Base-by-base conservation (phyloP, 2,329 filamentous ascomycete genomes). In the Fusarium coicis region DNA sequence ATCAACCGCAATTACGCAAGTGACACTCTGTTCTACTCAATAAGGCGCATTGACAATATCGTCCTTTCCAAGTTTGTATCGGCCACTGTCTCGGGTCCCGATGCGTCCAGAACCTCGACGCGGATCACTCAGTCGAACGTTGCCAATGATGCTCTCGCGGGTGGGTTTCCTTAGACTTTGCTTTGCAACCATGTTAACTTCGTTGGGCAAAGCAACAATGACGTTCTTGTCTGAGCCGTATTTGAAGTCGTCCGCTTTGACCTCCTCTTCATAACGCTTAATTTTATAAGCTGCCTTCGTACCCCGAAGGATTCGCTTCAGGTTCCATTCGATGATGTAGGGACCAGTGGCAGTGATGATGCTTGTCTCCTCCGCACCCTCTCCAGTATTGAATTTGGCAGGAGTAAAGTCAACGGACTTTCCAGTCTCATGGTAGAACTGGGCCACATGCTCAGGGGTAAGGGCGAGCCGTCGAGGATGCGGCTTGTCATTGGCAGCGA, bases 211-310 rank as follows among this genome's bases (percentile, higher is more conserved):
- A 2, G 96, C 96, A 40, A 99, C 96, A 78, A 99, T 97, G 77
- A 99, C 94, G 78, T 98, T 98, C 89, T 97, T 97, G 83, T 99
- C 96, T 10, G 92, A 95, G 52, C 96, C 96, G 79, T 95, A 99
- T 78, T 96, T 95, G 90, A 99, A 99, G 81, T 99, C 97, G 81
- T 99, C 96, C 8, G 96, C 96, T 87, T 97, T 98, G 80, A 99
- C 95, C 72, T 97, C 93, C 78, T 99, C 96, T 2, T 91, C 89
- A 80, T 99, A 99, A 21, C 96, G 92, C 87, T 98, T 98, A 87
- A 99, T 98, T 76, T 92, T 93, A 85, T 99, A 99, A 0, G 96
- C 93, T 67, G 96, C 93, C 83, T 95, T 96, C 73, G 89, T 89
- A 58, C 93, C 94, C 28, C 87, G 88, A 19, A 98, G 83, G 2